A percentile compares a stretch with the other conserved stretches of the same genome.
Conservation (phyloP, 2,329 filamentous ascomycete species). For the Colletotrichum euphorbiae region DNA sequence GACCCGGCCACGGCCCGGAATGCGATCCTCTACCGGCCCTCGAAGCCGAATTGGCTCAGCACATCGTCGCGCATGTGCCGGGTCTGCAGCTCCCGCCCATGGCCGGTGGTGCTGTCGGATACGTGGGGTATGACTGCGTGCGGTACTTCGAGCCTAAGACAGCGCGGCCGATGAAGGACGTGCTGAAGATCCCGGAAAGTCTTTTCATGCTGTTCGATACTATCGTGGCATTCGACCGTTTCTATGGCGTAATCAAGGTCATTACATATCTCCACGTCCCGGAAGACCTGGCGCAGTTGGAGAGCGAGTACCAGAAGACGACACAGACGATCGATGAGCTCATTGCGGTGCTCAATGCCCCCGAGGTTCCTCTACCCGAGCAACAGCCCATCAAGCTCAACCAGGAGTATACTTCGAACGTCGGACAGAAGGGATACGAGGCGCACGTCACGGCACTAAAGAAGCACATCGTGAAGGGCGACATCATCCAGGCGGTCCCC, state of each 20-base stretch:
- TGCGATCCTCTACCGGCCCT: slow-evolving; percentile 87
- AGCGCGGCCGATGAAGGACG: slow-evolving; percentile 86
- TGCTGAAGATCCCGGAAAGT: slow-evolving; percentile 89
- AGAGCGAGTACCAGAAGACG: slow-evolving; percentile 77
- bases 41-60: slow-evolving; percentile 81
- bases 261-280: slow-evolving; percentile 89
- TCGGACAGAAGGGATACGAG: slow-evolving; percentile 90
- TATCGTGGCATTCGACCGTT: slow-evolving; percentile 93
- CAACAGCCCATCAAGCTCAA: slow-evolving; percentile 79
- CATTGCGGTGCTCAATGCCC: slow-evolving; percentile 77
- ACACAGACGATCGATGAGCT: slow-evolving; percentile 72
- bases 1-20: slow-evolving; percentile 85
- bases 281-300: slow-evolving; percentile 65
- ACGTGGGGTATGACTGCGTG: slow-evolving; percentile 97
- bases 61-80: slow-evolving; percentile 85
- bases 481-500: slow-evolving; percentile 98
- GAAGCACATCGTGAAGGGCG: slow-evolving; percentile 88
- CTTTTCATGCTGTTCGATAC: slow-evolving; percentile 98
- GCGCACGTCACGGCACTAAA: slow-evolving; percentile 87
- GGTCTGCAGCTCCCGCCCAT: slow-evolving; percentile 85
- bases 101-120: slow-evolving; percentile 93
- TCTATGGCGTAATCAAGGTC: slow-evolving; percentile 92
- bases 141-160: slow-evolving; percentile 98
- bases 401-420: slow-evolving; percentile 90
- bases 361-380: slow-evolving; percentile 80